Conservation (phyloP, 805 yeast genomes). For the Saccharomycodes ludwigii region DNA sequence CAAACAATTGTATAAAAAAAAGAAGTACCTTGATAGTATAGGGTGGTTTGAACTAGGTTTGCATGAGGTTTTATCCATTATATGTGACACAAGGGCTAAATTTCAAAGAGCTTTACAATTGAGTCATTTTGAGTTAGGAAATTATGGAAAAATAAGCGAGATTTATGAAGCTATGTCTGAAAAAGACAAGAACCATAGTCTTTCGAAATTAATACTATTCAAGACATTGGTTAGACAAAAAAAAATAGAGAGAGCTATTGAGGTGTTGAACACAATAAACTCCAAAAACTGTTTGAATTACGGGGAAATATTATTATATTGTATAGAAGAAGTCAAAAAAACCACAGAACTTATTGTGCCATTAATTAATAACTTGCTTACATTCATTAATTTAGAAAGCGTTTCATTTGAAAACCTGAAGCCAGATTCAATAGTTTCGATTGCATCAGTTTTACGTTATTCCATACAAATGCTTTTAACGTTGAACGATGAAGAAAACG, state of each 20-base stretch:
- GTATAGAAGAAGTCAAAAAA: not conserved
- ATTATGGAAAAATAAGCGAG: conserved; percentile 12
- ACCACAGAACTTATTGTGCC: conserved; percentile 20
- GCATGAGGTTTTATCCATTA: conserved; percentile 14
- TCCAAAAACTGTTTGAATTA: not conserved
- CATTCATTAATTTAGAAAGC: no score
- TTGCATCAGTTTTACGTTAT: conserved; percentile 20
- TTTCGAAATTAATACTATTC: conserved; percentile 24
- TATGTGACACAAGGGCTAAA: conserved; percentile 23
- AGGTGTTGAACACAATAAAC: conserved; percentile 23
- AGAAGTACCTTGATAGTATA: conserved; percentile 12
- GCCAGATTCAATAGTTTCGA: no score
- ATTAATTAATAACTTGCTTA: no score
- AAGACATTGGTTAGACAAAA: conserved; percentile 11
- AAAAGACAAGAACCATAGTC: conserved; percentile 13
- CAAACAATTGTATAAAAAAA: conserved; percentile 18
- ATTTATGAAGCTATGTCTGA: conserved; percentile 17
- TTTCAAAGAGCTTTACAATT: conserved; percentile 26
- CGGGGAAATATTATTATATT: not conserved
- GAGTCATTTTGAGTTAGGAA: conserved; percentile 15
- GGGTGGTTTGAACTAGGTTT: conserved; percentile 19
- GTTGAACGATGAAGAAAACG: conserved; percentile 10
- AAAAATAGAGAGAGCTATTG: conserved; percentile 9
- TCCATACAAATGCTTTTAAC: conserved; percentile 23
- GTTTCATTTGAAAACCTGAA: no score